Evolutionary conservation across 208 protist genomes (phyloP).

Genomic region (Leishmania tarentolae): DNA sequence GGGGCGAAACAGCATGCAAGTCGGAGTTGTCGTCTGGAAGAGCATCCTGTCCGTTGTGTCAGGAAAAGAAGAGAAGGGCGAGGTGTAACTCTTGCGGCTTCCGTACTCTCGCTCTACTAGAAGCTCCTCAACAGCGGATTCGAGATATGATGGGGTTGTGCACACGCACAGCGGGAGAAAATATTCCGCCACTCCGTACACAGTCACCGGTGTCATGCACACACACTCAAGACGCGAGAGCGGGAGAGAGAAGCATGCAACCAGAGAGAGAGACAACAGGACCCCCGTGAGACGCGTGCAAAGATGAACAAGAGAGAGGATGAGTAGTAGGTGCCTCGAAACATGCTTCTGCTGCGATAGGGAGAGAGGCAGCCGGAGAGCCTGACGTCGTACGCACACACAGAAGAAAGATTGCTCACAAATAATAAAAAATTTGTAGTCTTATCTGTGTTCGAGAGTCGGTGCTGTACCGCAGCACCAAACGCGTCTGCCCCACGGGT

Average conservation of each 20-base stretch:
- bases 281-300: no score
- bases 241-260: background rate
- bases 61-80: background rate
- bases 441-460: background rate
- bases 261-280: background rate
- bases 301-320: background rate
- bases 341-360: background rate
- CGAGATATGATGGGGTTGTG: background rate
- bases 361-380: background rate
- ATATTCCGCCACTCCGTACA: background rate
- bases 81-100: background rate
- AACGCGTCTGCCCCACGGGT: background rate
- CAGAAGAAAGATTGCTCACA: background rate
- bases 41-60: slow-evolving; percentile 6
- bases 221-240: background rate
- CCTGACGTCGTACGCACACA: background rate
- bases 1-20: slow-evolving; percentile 37
- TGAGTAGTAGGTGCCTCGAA: background rate
- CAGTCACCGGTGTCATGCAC: background rate
- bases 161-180: background rate
- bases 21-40: slow-evolving; percentile 19
- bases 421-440: background rate
- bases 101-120: background rate
- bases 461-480: background rate
- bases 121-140: background rate